phyloP scores from a whole-genome alignment of 345 rosid species.

The Syzygium oleosum region DNA sequence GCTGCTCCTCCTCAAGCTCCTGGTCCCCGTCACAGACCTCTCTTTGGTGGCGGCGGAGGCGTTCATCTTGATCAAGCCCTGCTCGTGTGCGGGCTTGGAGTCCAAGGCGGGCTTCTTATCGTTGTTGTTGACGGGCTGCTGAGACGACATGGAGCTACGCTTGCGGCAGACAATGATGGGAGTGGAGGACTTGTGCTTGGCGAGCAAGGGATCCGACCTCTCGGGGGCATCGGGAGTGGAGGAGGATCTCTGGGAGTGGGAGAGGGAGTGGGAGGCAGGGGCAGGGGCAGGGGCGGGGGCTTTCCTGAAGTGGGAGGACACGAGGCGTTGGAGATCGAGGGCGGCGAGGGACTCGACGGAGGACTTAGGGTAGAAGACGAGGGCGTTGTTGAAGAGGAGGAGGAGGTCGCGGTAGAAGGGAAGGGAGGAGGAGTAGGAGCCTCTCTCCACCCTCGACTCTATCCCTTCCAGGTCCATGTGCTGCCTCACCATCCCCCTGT shows the following conservation, averaged over 20 bases:
- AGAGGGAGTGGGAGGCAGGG: not conserved
- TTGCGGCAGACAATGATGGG: constrained; percentile 51
- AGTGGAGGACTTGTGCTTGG: constrained; percentile 28
- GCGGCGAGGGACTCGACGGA: constrained; percentile 46
- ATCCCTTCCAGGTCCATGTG: constrained; percentile 57
- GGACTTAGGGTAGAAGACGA: constrained; percentile 42
- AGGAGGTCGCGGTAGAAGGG: constrained; percentile 51
- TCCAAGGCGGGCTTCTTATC: constrained; percentile 10
- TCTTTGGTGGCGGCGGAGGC: constrained; percentile 13
- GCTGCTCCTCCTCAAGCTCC: constrained; percentile 52
- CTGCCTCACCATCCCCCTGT: constrained; percentile 40
- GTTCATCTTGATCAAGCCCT: constrained; percentile 17
- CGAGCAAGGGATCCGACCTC: constrained; percentile 38
- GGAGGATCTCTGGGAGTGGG: not conserved
- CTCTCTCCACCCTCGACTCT: constrained; percentile 34
- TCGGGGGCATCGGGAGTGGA: constrained; percentile 15
- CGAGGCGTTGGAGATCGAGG: constrained; percentile 33
- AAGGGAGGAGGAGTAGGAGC: constrained; percentile 33
- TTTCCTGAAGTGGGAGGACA: constrained; percentile 28
- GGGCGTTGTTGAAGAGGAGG: constrained; percentile 58
- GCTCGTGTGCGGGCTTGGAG: constrained; percentile 10
- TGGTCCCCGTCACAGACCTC: constrained; percentile 37
- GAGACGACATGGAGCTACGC: constrained; percentile 35
- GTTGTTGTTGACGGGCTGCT: constrained; percentile 14
- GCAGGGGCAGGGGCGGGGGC: not conserved